Evolutionary conservation across 352 stramenopile species (phyloP), one percentile per base, ranked within the genome.

Genomic region (Phytopythium helicoides): DNA sequence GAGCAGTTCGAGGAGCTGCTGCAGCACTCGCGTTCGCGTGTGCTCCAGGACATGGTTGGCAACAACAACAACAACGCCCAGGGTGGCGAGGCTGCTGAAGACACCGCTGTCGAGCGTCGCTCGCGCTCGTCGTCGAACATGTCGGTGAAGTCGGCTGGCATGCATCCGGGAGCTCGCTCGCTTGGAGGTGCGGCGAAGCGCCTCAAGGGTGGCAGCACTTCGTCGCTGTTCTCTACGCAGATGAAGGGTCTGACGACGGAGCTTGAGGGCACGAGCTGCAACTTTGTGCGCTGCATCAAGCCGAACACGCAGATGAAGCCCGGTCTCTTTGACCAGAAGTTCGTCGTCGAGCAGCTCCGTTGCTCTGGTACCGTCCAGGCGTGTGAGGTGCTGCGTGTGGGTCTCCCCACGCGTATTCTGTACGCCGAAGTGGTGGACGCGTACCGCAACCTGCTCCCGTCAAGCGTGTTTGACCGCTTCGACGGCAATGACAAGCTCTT

Each of bases 231-330:
- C 45, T 83, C 76, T 4, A 94, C 73, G 19, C 88, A 97, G 56
- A 88, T 97, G 68, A 81, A 85, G 47, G 84, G 77, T 0, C 72
- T 97, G 5, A 92, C 87, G 8, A 81, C 76, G 0, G 83, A 94
- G 46, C 60, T 97, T 1, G 70, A 87, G 39, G 78, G 79, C 15
- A 98, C 92, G 23, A 86, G 84, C 50, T 95, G 91, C 50, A 95
- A 95, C 56, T 98, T 98, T 61, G 88, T 98, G 60, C 86, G 92
- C 40, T 98, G 92, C 71, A 97, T 98, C 67, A 98, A 98, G 68
- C 94, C 94, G 0, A 98, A 98, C 74, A 96, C 81, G n/a, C 68
- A 87, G 36, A 98, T 98, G 80, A 86, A 94, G 51, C 64, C 87
- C 1, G 86, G 93, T 16, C 38, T 86, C 14, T 95, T 89, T 42